Evolutionary conservation across 2,329 filamentous ascomycete genomes (phyloP).

Genomic region (Penicillium sp.): DNA sequence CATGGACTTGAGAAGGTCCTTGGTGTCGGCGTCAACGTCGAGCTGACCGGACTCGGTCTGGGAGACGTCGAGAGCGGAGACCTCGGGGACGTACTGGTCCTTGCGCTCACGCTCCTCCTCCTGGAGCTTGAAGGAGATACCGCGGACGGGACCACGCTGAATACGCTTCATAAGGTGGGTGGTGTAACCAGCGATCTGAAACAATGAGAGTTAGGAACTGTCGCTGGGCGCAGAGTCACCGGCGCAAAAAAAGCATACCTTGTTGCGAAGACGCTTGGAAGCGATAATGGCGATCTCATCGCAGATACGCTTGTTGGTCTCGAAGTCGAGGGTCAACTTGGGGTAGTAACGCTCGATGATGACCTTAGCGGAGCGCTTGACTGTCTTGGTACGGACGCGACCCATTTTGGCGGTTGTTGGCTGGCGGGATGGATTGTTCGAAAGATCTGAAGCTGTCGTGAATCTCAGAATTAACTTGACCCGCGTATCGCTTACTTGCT

Average conservation of each 20-base stretch:
- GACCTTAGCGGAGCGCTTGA: constrained; percentile 94
- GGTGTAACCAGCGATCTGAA: constrained; percentile 93
- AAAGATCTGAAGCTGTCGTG: constrained; percentile 9
- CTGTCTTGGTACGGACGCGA: constrained; percentile 59
- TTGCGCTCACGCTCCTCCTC: constrained; percentile 99
- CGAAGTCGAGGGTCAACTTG: constrained; percentile 98
- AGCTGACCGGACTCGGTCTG: constrained; percentile 91
- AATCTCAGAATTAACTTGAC: constrained; percentile 19
- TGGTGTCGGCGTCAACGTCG: constrained; percentile 95
- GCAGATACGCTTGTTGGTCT: constrained; percentile 99
- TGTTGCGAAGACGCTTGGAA: constrained; percentile 98
- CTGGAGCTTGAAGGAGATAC: constrained; percentile 99
- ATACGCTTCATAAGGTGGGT: constrained; percentile 99
- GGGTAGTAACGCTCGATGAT: constrained; percentile 99
- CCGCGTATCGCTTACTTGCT: constrained; percentile 25
- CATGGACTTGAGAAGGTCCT: constrained; percentile 97
- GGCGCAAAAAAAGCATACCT: constrained; percentile 60
- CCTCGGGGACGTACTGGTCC: constrained; percentile 99
- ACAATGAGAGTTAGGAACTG: constrained; percentile 4
- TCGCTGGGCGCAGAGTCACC: neutral
- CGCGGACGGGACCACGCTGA: constrained; percentile 96
- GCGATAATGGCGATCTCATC: constrained; percentile 99
- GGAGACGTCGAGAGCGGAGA: constrained; percentile 97
- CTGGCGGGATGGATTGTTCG: constrained; percentile 35
- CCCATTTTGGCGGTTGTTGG: constrained; percentile 49